These are phyloP conservation scores for Cercospora sp. DNA, from an alignment of 2,329 filamentous ascomycete species.

Conservation along the genomic window DNA sequence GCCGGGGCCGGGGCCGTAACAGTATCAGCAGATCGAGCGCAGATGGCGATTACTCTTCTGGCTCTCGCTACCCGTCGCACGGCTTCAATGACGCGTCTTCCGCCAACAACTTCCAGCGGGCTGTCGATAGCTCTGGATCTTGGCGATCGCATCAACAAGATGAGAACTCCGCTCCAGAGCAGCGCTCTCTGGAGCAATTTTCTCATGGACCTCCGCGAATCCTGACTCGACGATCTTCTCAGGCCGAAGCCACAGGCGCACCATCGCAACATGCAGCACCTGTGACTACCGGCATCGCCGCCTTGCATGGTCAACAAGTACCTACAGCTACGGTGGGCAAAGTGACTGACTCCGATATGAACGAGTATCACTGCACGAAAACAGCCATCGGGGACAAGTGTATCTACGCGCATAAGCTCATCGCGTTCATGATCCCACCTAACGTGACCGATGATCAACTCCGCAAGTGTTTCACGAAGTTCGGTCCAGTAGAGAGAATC, in stretches of 20 bases:
- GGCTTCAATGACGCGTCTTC: slow-evolving; percentile 4
- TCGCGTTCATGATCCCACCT: slow-evolving; percentile 20
- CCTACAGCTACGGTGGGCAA: neutral
- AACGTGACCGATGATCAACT: slow-evolving; percentile 5
- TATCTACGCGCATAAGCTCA: slow-evolving; percentile 22
- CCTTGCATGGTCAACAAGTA: neutral
- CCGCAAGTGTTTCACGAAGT: slow-evolving; percentile 16
- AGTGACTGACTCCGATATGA: neutral
- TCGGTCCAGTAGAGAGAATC: slow-evolving; percentile 16
- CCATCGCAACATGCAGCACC: neutral
- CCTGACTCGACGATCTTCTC: slow-evolving; percentile 8
- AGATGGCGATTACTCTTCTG: slow-evolving; percentile 4
- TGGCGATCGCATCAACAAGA: slow-evolving; percentile 11
- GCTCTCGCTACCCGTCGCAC: slow-evolving; percentile 11
- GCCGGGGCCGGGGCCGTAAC: slow-evolving; percentile 14
- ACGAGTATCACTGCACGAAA: slow-evolving; percentile 15
- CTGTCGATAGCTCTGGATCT: slow-evolving; percentile 7
- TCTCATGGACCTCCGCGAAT: slow-evolving; percentile 11
- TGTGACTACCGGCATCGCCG: neutral
- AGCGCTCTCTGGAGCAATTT: neutral
- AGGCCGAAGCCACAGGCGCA: neutral
- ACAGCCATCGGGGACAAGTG: slow-evolving; percentile 22
- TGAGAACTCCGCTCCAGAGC: slow-evolving; percentile 13
- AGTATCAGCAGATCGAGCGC: slow-evolving; percentile 8
- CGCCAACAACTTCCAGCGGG: neutral